Percentiles rank a stretch among this genome's conserved stretches.
Evolutionary conservation across 2,329 filamentous ascomycete species (phyloP).

Genomic region (Lithohypha guttulata): DNA sequence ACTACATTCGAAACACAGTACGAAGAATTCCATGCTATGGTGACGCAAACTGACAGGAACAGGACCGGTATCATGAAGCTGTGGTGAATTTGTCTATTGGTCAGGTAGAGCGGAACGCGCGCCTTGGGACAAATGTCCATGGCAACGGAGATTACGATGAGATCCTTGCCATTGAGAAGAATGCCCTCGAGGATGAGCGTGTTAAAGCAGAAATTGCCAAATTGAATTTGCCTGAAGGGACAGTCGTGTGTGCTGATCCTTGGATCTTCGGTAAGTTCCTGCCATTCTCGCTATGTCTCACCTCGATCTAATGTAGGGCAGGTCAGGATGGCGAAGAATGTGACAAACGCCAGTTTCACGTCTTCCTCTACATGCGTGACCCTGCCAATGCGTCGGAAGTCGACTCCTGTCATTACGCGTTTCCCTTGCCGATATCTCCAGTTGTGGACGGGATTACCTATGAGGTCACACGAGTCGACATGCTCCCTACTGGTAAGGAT

Average conservation of each 20-base stretch:
- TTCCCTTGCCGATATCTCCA: conserved; percentile 60
- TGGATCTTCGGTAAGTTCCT: conserved; percentile 58
- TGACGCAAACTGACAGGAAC: conserved; percentile 2
- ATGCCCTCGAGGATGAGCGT: conserved; percentile 44
- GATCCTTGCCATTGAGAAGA: conserved; percentile 47
- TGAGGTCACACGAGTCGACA: conserved; percentile 59
- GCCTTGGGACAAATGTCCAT: conserved; percentile 42
- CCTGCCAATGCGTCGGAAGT: conserved; percentile 46
- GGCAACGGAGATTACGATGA: conserved; percentile 50
- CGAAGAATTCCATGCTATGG: conserved; percentile 14
- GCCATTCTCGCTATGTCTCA: not conserved
- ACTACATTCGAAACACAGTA: conserved; percentile 43
- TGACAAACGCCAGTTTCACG: conserved; percentile 47
- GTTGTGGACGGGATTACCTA: conserved; percentile 53
- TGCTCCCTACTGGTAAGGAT: conserved; percentile 56
- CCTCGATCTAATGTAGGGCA: conserved; percentile 18
- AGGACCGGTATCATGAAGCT: conserved; percentile 48
- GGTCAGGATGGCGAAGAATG: conserved; percentile 44
- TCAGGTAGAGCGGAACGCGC: conserved; percentile 40
- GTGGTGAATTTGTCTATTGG: conserved; percentile 41
- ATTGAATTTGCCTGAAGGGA: conserved; percentile 46
- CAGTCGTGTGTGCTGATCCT: conserved; percentile 47
- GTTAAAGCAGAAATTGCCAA: conserved; percentile 51
- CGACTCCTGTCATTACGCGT: conserved; percentile 60
- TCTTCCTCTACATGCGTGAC: conserved; percentile 57